Percentiles rank a stretch among this genome's conserved stretches.
phyloP scores from a whole-genome alignment of 768 basidiomycete species.

The Mycena rosella region DNA sequence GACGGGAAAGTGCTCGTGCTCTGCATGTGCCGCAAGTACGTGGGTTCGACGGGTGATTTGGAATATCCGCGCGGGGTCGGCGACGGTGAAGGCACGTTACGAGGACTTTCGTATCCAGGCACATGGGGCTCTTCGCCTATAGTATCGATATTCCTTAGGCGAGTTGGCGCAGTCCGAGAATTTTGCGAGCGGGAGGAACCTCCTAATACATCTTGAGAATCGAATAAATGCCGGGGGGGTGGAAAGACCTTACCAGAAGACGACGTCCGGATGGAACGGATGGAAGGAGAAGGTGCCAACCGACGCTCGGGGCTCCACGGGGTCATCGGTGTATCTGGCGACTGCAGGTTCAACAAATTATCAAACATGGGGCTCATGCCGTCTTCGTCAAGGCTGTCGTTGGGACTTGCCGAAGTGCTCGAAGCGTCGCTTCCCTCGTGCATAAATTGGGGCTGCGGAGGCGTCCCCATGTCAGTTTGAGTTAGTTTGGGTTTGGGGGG shows the following conservation, averaged over 20 bases:
- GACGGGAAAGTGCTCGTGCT: slow-evolving; percentile 27
- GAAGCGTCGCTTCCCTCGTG: slow-evolving; percentile 23
- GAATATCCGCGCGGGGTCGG: slow-evolving; percentile 16
- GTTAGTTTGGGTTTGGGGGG: slow-evolving; percentile 22
- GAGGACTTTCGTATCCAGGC: not conserved
- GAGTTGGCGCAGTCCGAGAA: slow-evolving; percentile 17
- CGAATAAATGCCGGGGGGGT: too few relatives aligned
- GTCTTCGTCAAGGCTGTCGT: slow-evolving; percentile 30
- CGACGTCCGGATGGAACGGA: slow-evolving; percentile 36
- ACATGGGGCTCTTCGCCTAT: slow-evolving; percentile 31
- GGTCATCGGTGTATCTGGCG: slow-evolving; percentile 31
- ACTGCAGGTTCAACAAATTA: slow-evolving; percentile 24
- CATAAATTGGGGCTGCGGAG: slow-evolving; percentile 3
- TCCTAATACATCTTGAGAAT: not conserved
- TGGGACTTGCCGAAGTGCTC: slow-evolving; percentile 19
- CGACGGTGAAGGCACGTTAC: slow-evolving; percentile 5
- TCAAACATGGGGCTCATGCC: slow-evolving; percentile 32
- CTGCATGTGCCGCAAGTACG: slow-evolving; percentile 2
- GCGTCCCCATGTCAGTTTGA: not conserved
- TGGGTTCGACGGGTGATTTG: slow-evolving; percentile 1
- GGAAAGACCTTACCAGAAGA: slow-evolving; percentile 30
- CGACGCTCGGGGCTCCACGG: slow-evolving; percentile 26
- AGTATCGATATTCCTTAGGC: slow-evolving; percentile 9
- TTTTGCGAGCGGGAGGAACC: slow-evolving; percentile 33
- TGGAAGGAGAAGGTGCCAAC: slow-evolving; percentile 29